These are phyloP conservation scores for Acaromyces ingoldii DNA, from an alignment of 1,284 basidiomycete genomes.

Conservation along the genomic window DNA sequence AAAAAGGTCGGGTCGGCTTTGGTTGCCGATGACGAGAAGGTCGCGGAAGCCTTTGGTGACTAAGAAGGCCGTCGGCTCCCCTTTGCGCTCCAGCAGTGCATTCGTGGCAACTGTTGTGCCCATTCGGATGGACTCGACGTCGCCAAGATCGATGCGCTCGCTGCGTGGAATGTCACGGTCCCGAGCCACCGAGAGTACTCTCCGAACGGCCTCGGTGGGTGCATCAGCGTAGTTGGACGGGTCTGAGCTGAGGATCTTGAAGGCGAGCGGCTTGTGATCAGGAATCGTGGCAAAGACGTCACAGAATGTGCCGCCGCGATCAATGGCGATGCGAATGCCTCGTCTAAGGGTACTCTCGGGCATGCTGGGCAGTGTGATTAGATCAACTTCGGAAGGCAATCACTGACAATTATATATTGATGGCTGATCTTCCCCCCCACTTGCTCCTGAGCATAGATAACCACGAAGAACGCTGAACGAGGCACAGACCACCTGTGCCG, in stretches of 20 bases:
- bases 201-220: constrained; percentile 85
- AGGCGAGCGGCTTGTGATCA: constrained; percentile 39
- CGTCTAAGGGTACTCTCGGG: too few relatives aligned
- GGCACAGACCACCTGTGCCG: too few relatives aligned
- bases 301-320: constrained; percentile 11
- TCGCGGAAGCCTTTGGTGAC: constrained; percentile 76
- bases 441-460: too few relatives aligned
- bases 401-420: too few relatives aligned
- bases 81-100: constrained; percentile 87
- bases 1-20: constrained; percentile 72
- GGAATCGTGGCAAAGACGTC: constrained; percentile 8
- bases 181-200: constrained; percentile 76
- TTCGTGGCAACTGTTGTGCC: constrained; percentile 96
- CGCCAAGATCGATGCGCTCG: constrained; percentile 66
- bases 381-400: too few relatives aligned
- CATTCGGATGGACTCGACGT: constrained; percentile 86
- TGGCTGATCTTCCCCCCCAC: too few relatives aligned
- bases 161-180: constrained; percentile 65
- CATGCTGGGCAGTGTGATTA: too few relatives aligned
- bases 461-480: too few relatives aligned
- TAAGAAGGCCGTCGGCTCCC: constrained; percentile 82
- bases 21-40: constrained; percentile 83
- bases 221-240: constrained; percentile 81
- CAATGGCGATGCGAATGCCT: constrained; percentile 4
- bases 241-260: constrained; percentile 54